Conservation (phyloP, 2,329 filamentous ascomycete genomes). For the Fusarium pilosicola region DNA sequence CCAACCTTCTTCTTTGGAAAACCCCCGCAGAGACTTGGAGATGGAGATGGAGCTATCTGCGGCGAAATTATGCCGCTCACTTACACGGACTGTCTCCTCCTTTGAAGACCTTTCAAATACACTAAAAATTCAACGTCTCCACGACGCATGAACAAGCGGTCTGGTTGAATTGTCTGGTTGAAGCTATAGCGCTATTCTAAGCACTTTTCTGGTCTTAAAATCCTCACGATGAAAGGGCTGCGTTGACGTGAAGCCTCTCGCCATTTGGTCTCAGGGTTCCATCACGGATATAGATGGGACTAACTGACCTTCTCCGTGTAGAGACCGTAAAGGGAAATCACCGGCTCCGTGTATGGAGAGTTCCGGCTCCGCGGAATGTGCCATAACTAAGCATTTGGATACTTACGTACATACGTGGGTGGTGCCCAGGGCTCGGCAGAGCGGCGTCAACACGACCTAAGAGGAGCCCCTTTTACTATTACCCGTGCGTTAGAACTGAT, state of each 20-base stretch:
- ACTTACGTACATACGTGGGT: not conserved
- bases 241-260: slow-evolving; percentile 9
- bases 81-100: slow-evolving; percentile 9
- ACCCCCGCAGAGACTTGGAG: too few relatives aligned
- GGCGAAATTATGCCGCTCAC: not conserved
- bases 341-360: slow-evolving; percentile 28
- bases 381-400: not conserved
- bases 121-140: not conserved
- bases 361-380: slow-evolving; percentile 23
- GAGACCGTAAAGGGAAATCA: slow-evolving; percentile 8
- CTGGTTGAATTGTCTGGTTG: not conserved
- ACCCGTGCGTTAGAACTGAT: not conserved
- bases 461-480: not conserved
- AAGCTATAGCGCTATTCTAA: slow-evolving; percentile 31
- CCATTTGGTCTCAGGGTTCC: not conserved
- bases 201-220: slow-evolving; percentile 2
- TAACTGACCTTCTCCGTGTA: not conserved
- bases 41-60: not conserved
- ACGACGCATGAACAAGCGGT: slow-evolving; percentile 9
- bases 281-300: slow-evolving; percentile 5
- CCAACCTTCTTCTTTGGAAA: not conserved
- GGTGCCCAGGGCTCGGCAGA: slow-evolving; percentile 10
- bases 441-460: not conserved
- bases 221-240: slow-evolving; percentile 16
- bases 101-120: not conserved